Evolutionary conservation across 2,329 filamentous ascomycete species (phyloP).

Genomic region (Pseudogymnoascus sp.): DNA sequence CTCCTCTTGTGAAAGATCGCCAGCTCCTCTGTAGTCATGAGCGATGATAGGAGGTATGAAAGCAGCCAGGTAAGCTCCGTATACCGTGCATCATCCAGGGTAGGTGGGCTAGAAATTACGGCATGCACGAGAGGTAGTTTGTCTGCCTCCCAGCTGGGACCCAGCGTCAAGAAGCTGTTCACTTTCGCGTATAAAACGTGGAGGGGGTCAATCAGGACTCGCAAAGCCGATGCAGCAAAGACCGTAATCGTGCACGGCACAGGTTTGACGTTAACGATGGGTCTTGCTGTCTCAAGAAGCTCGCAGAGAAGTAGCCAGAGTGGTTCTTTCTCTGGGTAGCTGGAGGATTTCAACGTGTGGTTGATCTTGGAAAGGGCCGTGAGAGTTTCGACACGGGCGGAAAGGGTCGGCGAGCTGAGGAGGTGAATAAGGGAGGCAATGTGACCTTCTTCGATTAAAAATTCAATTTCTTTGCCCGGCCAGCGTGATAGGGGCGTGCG

Average conservation of each 20-base stretch:
- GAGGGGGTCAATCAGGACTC: conserved; percentile 65
- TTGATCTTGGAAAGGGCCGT: conserved; percentile 60
- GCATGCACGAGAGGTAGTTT: conserved; percentile 63
- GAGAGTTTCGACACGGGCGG: conserved; percentile 71
- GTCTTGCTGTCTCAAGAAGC: conserved; percentile 62
- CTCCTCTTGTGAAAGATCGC: conserved; percentile 51
- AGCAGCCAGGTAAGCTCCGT: conserved; percentile 69
- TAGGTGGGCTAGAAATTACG: conserved; percentile 56
- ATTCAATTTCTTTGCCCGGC: conserved; percentile 67
- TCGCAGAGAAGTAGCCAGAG: conserved; percentile 75
- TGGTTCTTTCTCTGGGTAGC: conserved; percentile 67
- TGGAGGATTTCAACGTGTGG: conserved; percentile 55
- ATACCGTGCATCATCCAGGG: conserved; percentile 64
- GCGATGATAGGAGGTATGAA: conserved; percentile 57
- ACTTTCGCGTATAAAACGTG: conserved; percentile 80
- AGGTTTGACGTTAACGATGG: conserved; percentile 44
- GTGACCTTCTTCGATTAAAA: conserved; percentile 70
- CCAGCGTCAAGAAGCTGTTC: conserved; percentile 72
- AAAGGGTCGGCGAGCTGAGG: conserved; percentile 63
- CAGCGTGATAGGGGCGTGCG: conserved; percentile 51
- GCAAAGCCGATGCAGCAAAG: conserved; percentile 63
- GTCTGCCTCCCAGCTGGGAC: conserved; percentile 66
- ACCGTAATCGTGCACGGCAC: conserved; percentile 68
- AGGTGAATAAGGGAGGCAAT: conserved; percentile 63
- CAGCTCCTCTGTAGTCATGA: conserved; percentile 52